Base-by-base conservation (phyloP, 257 asterid genomes). In the Scutellaria minor region DNA sequence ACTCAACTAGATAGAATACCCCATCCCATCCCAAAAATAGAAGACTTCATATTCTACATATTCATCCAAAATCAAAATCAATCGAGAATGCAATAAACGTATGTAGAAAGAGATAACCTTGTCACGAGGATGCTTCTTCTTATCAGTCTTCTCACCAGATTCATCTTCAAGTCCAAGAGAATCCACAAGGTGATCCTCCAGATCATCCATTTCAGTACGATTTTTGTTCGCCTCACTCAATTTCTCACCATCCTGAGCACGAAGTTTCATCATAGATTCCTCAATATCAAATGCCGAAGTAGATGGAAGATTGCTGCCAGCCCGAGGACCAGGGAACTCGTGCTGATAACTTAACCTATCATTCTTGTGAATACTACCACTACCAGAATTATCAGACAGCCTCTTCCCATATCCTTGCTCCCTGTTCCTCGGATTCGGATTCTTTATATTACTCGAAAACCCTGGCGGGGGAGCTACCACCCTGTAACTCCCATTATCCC, bases 81-180 rank as follows among this genome's bases (percentile, higher is more conserved):
- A 24, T 12, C 22, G 77, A 14, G 56, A 77, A 35, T 7, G 37
- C 61, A 64, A 57, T 1, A 50, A 72, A 39, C 11, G 18, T 7
- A 60, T 51, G 50, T 39, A 64, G 8, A 63, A 48, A 69, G 57
- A 59, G 44, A 64, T 54, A 68, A 94, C 98, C 97, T 87, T 92
- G 74, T 89, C 97, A 6, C 89, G 91, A 18, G 6, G 75, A 20
- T 45, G 79, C 78, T 86, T 88, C 82, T 78, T 87, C 71, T 81
- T 86, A 57, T 75, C 87, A 63, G 71, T 85, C 83, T 74, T 83
- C 66, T 79, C 90, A 39, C 65, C 77, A 8, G 85, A 68, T 72
- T 77, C 91, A 73, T 88, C 91, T 66, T 81, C 89, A 71, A 87
- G 81, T 27, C 75, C 84, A 20, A 84, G 69, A 72, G 92, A 76